These are phyloP conservation scores for Solanum dulcamara DNA, from an alignment of 257 asterid species.

Conservation along the genomic window DNA sequence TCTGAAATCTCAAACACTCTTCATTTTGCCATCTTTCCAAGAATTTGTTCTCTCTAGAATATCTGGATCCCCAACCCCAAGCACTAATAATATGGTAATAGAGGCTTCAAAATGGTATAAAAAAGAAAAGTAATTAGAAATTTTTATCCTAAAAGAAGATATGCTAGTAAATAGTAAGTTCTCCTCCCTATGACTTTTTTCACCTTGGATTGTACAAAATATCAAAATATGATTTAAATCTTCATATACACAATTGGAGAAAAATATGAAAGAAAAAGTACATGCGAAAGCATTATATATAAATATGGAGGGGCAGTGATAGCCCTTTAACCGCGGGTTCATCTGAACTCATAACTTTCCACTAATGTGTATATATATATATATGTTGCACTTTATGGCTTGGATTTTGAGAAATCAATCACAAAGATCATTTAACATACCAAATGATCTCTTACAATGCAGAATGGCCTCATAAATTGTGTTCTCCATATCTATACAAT, in stretches of 20 bases:
- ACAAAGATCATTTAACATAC: background rate
- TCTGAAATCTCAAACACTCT: background rate
- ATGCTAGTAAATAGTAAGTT: background rate
- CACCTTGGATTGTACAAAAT: background rate
- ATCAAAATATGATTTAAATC: background rate
- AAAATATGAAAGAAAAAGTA: background rate
- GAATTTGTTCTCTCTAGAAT: background rate
- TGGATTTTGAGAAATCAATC: too few relatives aligned
- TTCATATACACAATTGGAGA: background rate
- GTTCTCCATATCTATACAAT: constrained; percentile 4
- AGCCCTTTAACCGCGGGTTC: too few relatives aligned
- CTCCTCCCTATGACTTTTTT: background rate
- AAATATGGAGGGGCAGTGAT: too few relatives aligned
- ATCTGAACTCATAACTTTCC: background rate
- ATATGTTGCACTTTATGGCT: too few relatives aligned
- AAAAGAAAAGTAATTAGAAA: background rate
- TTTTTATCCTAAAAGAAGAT: background rate
- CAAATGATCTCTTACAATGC: constrained; percentile 30
- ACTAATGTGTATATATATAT: too few relatives aligned
- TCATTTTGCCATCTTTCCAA: background rate
- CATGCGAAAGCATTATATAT: background rate
- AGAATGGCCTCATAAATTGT: constrained; percentile 30
- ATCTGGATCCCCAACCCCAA: background rate
- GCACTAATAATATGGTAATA: background rate
- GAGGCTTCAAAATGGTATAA: background rate